A percentile compares a stretch with the other conserved stretches of the same genome.
Evolutionary conservation across 352 stramenopile genomes (phyloP).

Genomic region (Pelagophyceae sp.): DNA sequence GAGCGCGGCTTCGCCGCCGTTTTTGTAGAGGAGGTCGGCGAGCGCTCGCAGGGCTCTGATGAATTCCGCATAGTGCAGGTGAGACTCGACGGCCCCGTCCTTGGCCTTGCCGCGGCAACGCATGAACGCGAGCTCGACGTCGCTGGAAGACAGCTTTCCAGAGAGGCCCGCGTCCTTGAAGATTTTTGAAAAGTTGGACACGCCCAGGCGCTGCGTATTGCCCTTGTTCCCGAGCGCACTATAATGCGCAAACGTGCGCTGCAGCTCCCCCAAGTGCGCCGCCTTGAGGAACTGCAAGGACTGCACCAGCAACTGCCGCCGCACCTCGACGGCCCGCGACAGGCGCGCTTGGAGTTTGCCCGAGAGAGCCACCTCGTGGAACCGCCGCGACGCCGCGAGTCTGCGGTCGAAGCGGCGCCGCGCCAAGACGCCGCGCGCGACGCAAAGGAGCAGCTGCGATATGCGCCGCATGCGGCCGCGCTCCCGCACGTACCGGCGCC

Average conservation of each 20-base stretch:
- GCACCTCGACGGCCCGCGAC: background rate
- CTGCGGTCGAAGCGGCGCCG: background rate
- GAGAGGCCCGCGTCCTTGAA: background rate
- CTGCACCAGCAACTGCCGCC: background rate
- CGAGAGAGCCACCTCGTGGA: background rate
- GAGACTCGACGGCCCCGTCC: constrained; percentile 13
- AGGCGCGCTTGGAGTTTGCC: background rate
- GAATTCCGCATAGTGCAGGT: constrained; percentile 24
- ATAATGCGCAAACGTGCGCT: constrained; percentile 17
- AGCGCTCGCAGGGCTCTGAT: background rate
- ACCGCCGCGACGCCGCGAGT: background rate
- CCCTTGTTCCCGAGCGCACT: background rate
- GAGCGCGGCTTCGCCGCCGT: background rate
- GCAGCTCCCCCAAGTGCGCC: constrained; percentile 9
- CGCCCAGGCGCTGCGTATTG: constrained; percentile 9
- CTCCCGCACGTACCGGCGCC: background rate
- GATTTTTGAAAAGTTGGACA: background rate
- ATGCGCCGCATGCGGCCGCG: background rate
- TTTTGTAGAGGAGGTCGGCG: background rate
- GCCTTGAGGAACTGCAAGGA: background rate
- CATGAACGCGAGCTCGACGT: constrained; percentile 24
- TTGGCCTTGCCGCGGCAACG: background rate
- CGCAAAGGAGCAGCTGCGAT: background rate
- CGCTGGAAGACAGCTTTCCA: background rate
- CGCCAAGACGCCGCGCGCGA: background rate